phyloP scores from a whole-genome alignment of 352 stramenopile species.

The Blastocystis sp. region DNA sequence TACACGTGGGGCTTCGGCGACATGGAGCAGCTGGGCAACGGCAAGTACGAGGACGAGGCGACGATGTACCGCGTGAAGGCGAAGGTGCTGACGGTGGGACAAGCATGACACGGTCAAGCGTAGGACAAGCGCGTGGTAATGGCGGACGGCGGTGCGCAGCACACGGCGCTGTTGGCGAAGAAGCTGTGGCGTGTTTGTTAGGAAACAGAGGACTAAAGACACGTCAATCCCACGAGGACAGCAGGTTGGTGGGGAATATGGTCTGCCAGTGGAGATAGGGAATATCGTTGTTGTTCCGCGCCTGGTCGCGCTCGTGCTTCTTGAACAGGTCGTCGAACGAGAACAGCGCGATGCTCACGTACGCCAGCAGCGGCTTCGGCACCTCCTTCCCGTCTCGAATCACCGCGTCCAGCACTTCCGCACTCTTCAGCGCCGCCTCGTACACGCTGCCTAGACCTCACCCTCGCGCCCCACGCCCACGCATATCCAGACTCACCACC shows the following conservation, averaged over 20 bases:
- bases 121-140: conserved; percentile 35
- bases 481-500: conserved; percentile 40
- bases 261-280: conserved; percentile 68
- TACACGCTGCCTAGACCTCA: conserved; percentile 21
- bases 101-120: not conserved
- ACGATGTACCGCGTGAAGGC: conserved; percentile 17
- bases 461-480: not conserved
- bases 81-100: conserved; percentile 18
- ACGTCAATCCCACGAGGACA: conserved; percentile 66
- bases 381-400: not conserved
- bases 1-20: conserved; percentile 60
- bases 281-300: conserved; percentile 54
- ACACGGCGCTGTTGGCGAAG: conserved; percentile 26
- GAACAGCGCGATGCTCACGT: conserved; percentile 4
- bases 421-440: conserved; percentile 2
- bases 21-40: conserved; percentile 61
- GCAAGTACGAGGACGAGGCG: conserved; percentile 58
- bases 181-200: conserved; percentile 25
- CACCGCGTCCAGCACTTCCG: conserved; percentile 42
- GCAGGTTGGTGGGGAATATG: conserved; percentile 62
- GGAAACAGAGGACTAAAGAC: not conserved
- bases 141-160: conserved; percentile 21
- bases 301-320: conserved; percentile 64
- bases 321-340: conserved; percentile 52
- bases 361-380: conserved; percentile 3